Conservation (phyloP, 441 rosid genomes). For the Codiaeum variegatum region DNA sequence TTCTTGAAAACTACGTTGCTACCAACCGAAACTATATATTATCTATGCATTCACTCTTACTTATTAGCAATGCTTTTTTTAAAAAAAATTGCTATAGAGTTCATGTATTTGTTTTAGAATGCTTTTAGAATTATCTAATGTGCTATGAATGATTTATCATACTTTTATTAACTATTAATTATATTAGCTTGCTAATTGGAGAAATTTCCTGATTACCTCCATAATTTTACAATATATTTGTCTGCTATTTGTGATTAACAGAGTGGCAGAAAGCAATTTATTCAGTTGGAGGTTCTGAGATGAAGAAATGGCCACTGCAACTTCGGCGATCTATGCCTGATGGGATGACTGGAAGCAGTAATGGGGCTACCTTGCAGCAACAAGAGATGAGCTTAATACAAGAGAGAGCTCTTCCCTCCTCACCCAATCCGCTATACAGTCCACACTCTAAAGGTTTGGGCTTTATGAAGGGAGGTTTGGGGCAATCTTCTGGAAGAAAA, state of each 20-base stretch:
- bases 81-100: not conserved
- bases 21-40: not conserved
- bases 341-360: slow-evolving; percentile 64
- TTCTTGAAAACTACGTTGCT: not conserved
- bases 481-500: slow-evolving; percentile 75
- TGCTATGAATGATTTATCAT: not conserved
- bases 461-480: slow-evolving; percentile 84
- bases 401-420: slow-evolving; percentile 84
- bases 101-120: slow-evolving; percentile 7
- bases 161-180: not conserved
- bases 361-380: slow-evolving; percentile 79
- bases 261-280: slow-evolving; percentile 99
- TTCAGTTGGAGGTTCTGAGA: slow-evolving; percentile 88
- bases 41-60: not conserved
- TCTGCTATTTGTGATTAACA: slow-evolving; percentile 29
- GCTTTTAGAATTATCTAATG: not conserved
- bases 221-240: not conserved
- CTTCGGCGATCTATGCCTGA: slow-evolving; percentile 79
- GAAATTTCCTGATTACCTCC: slow-evolving; percentile 3
- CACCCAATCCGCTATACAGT: slow-evolving; percentile 81
- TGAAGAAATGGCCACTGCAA: slow-evolving; percentile 96
- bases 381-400: slow-evolving; percentile 92
- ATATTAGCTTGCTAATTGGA: not conserved
- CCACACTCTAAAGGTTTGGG: slow-evolving; percentile 79
- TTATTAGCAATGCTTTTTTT: not conserved